Evolutionary conservation across 2,329 filamentous ascomycete genomes (phyloP).

Genomic region (Zasmidium citrigriseum): DNA sequence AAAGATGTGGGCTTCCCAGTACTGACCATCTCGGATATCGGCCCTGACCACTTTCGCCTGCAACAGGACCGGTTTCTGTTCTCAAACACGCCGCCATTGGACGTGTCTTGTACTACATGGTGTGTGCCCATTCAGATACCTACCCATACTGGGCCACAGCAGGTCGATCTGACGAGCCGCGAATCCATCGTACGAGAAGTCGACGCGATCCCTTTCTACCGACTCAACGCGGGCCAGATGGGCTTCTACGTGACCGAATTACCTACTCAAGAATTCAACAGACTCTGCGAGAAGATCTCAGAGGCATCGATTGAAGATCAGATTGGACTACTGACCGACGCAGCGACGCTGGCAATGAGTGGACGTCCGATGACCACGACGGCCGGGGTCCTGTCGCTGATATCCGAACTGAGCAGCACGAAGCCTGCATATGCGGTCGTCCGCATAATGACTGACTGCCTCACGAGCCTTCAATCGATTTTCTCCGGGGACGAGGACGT

Average conservation of each 20-base stretch:
- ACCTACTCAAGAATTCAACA: not conserved
- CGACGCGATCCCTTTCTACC: not conserved
- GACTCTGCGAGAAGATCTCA: not conserved
- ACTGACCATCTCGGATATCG: not conserved
- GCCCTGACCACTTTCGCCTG: not conserved
- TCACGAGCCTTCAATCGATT: not conserved
- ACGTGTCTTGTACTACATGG: not conserved
- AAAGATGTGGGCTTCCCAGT: slow-evolving; percentile 2
- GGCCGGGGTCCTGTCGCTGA: not conserved
- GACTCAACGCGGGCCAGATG: not conserved
- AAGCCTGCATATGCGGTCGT: not conserved
- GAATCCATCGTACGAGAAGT: not conserved
- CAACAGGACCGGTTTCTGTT: not conserved
- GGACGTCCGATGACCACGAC: not conserved
- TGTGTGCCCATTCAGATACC: not conserved
- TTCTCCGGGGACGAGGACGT: not conserved
- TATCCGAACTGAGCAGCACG: not conserved
- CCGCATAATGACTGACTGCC: not conserved
- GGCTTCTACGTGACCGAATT: not conserved
- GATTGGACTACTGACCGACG: not conserved
- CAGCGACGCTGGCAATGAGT: not conserved
- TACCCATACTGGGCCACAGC: not conserved
- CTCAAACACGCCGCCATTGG: not conserved
- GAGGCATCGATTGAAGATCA: not conserved
- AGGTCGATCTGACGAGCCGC: not conserved